These are phyloP conservation scores for Stevia rebaudiana DNA, from an alignment of 140 eudicot genomes.

Conservation along the genomic window DNA sequence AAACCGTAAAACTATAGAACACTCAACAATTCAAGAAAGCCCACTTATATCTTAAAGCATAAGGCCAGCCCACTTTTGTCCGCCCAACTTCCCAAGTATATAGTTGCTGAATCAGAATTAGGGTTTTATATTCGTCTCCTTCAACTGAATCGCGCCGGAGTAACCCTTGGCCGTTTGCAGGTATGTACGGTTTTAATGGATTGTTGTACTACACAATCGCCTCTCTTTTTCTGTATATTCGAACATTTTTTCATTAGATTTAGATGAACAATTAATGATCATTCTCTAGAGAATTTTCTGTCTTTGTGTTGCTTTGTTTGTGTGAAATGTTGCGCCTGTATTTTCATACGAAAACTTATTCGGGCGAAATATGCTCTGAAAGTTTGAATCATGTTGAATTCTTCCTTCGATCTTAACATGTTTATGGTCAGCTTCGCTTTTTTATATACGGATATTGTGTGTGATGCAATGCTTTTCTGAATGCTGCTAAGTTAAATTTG, in stretches of 20 bases:
- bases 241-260: not conserved
- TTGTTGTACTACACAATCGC: not conserved
- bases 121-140: conserved; percentile 19
- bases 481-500: not conserved
- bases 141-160: conserved; percentile 25
- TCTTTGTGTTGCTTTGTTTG: not conserved
- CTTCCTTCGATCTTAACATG: not conserved
- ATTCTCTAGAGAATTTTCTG: not conserved
- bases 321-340: not conserved
- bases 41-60: not conserved
- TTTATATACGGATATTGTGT: not conserved
- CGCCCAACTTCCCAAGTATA: not conserved
- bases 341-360: not conserved
- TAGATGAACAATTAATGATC: conserved; percentile 1
- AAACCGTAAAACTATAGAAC: too few relatives aligned
- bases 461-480: not conserved
- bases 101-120: not conserved
- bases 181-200: not conserved
- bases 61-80: conserved; percentile 13
- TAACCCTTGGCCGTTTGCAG: conserved; percentile 9
- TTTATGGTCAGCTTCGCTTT: not conserved
- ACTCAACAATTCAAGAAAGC: too few relatives aligned
- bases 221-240: not conserved
- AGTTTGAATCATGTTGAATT: not conserved
- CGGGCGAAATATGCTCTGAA: not conserved